Base-by-base conservation (phyloP, 805 yeast species). In the Myxozyma nipponensis region DNA sequence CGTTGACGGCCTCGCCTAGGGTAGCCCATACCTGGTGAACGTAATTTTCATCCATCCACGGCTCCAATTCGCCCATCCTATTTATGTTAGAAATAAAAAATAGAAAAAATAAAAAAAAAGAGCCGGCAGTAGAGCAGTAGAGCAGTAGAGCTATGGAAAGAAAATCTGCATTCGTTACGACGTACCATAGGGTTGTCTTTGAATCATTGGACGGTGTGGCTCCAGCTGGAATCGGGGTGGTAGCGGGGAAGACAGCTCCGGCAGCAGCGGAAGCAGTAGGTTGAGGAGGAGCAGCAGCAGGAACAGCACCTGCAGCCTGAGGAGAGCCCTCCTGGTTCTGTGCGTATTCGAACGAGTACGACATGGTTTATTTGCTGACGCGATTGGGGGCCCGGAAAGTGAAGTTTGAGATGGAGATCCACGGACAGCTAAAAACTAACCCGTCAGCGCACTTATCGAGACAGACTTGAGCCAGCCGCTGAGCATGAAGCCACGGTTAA, bases 21-120 rank as follows among this genome's bases (percentile, higher is more conserved):
- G 75, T 62, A 3, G 75, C 65, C 96, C 96, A 89, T 41, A 89
- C 77, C 51, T 78, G 77, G 43, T 73, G 74, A 46, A 90, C 76
- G 10, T 77, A 71, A 36, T 70, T 66, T 64, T 89, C 96, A 53
- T 84, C 86, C 89, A 95, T 86, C 65, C 77, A 72, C 7, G 86
- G 86, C 59, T 88, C 96, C 40, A 89, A 69, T 61, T 87, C 96
- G 21, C 96, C 97, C 80, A 89, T 90, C 61, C 61, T 54, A 39
- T 18, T 42, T 30, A 44, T 32, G 32, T 18, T 17, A 37, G 17
- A 25, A 18, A 3, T 40, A 24, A 7, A 28, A 28, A 13, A 7
- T 7, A 28, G 13, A 28, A 35, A 13, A 35, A 35, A 7, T 35
- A 35, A 34, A 15, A 23, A n/a, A n/a, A 15, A n/a, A 28, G 21